These are phyloP conservation scores for Scytalidium sp. DNA, from an alignment of 2,329 filamentous ascomycete species.

Conservation along the genomic window DNA sequence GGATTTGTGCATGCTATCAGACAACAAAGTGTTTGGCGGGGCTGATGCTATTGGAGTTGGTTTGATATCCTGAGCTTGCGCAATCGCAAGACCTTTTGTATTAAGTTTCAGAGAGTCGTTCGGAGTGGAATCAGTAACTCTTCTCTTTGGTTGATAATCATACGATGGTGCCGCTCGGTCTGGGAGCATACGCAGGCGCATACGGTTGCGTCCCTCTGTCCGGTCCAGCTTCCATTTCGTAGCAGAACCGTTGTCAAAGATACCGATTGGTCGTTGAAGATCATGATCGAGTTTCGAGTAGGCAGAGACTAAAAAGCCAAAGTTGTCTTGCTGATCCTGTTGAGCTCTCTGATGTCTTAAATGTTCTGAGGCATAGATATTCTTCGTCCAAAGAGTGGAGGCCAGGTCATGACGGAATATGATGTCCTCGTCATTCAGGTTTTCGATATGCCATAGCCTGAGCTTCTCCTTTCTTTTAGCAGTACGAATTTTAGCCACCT, in stretches of 20 bases:
- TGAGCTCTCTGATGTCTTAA: constrained; percentile 84
- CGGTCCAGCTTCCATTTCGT: constrained; percentile 91
- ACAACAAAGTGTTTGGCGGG: not conserved
- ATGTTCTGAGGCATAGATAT: constrained; percentile 89
- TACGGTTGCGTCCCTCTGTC: constrained; percentile 92
- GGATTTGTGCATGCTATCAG: not conserved
- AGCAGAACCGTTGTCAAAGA: constrained; percentile 65
- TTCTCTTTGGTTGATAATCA: constrained; percentile 82
- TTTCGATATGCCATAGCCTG: constrained; percentile 73
- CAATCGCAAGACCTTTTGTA: constrained; percentile 14
- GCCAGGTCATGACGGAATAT: constrained; percentile 81
- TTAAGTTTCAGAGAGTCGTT: constrained; percentile 34
- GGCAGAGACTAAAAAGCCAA: constrained; percentile 70
- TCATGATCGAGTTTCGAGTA: constrained; percentile 79
- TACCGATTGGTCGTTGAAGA: constrained; percentile 73
- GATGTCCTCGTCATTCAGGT: constrained; percentile 64
- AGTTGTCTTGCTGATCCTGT: constrained; percentile 92
- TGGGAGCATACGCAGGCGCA: constrained; percentile 83
- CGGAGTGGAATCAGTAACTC: constrained; percentile 43
- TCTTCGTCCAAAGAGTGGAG: constrained; percentile 89
- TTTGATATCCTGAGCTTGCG: constrained; percentile 1
- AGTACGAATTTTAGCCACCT: constrained; percentile 68
- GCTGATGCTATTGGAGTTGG: not conserved
- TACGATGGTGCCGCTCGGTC: constrained; percentile 68
- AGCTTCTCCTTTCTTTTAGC: constrained; percentile 78